Conservation (phyloP, 2,329 filamentous ascomycete species). For the Penicillium sp. region DNA sequence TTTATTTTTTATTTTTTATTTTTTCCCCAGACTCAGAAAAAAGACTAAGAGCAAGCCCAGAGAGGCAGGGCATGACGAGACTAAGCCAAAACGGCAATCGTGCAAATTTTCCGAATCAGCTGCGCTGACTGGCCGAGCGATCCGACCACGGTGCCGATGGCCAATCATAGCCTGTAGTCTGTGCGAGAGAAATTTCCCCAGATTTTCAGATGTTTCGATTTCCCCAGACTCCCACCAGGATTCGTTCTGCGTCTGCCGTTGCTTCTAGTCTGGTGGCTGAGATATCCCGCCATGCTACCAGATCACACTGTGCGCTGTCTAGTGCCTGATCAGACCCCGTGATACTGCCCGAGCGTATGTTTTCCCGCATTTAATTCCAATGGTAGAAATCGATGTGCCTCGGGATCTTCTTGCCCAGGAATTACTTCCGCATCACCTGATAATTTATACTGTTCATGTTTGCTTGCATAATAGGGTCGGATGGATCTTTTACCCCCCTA, state of each 20-base stretch:
- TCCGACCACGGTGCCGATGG: slow-evolving; percentile 13
- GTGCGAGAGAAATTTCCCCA: slow-evolving; percentile 18
- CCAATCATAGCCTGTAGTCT: slow-evolving; percentile 15
- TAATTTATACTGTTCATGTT: too few species aligned
- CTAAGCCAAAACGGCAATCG: neutral
- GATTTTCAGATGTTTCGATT: slow-evolving; percentile 17
- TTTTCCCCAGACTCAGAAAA: slow-evolving; percentile 11
- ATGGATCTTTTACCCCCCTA: too few species aligned
- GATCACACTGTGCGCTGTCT: neutral
- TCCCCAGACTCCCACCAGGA: slow-evolving; percentile 20
- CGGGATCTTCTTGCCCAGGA: neutral
- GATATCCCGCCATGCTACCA: neutral
- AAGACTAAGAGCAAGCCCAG: too few species aligned
- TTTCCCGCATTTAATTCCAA: neutral
- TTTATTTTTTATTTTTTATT: too few species aligned
- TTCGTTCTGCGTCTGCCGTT: neutral
- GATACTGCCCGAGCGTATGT: neutral
- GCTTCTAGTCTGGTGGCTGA: neutral
- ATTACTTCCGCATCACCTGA: neutral
- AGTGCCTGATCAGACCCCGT: neutral
- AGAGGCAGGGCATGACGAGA: neutral
- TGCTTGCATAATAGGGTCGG: too few species aligned
- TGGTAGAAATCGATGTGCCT: neutral
- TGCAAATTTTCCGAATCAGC: slow-evolving; percentile 13
- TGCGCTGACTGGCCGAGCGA: slow-evolving; percentile 19